A percentile compares a stretch with the other conserved stretches of the same genome.
Evolutionary conservation across 2,329 filamentous ascomycete genomes (phyloP).

Genomic region (Trichocomaceae sp.): DNA sequence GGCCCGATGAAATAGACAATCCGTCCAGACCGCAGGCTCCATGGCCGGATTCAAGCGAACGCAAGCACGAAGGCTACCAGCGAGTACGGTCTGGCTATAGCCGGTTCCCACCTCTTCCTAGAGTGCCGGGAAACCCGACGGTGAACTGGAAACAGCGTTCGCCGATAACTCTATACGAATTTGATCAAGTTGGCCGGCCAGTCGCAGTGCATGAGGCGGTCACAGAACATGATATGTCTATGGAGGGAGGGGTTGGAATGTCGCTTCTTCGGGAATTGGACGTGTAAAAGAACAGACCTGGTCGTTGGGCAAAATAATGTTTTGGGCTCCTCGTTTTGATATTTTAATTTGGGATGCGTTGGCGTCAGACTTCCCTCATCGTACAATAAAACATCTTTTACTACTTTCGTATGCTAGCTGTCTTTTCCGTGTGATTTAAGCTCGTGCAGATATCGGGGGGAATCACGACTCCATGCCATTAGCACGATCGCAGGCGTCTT

Average conservation of each 20-base stretch:
- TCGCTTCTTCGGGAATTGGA: slow-evolving; percentile 16
- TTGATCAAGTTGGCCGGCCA: slow-evolving; percentile 20
- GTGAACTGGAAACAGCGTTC: slow-evolving; percentile 27
- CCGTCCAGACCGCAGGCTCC: slow-evolving; percentile 17
- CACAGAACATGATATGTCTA: slow-evolving; percentile 13
- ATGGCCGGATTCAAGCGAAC: slow-evolving; percentile 27
- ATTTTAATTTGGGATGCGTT: background rate
- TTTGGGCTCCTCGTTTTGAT: background rate
- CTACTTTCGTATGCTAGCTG: background rate
- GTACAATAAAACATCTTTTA: background rate
- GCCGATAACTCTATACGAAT: slow-evolving; percentile 16
- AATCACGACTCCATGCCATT: slow-evolving; percentile 14
- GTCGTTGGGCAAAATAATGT: background rate
- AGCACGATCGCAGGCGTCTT: slow-evolving; percentile 53
- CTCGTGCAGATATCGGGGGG: background rate
- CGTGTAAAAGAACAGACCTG: slow-evolving; percentile 1
- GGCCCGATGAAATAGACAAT: slow-evolving; percentile 7
- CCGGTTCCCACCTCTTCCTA: slow-evolving; percentile 27
- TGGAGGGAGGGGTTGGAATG: slow-evolving; percentile 14
- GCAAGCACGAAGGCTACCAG: slow-evolving; percentile 28
- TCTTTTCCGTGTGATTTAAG: background rate
- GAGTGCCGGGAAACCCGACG: slow-evolving; percentile 25
- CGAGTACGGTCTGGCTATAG: slow-evolving; percentile 24
- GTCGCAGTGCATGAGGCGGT: slow-evolving; percentile 4
- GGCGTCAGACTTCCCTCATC: background rate